These are phyloP conservation scores for Paramyrothecium roridum DNA, from an alignment of 2,329 filamentous ascomycete species.

Conservation along the genomic window DNA sequence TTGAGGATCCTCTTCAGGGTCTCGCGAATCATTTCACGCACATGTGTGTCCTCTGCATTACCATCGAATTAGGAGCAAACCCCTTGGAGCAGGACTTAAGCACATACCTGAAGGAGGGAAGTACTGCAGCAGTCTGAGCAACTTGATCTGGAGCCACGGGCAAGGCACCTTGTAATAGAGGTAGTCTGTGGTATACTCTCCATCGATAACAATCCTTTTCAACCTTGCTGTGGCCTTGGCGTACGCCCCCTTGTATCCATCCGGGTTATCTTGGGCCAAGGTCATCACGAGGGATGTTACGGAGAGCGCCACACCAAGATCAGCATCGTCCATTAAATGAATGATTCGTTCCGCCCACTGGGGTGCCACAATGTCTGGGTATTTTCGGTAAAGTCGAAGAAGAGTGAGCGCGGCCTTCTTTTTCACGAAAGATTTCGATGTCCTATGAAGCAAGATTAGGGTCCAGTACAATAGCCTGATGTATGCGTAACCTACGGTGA, in stretches of 20 bases:
- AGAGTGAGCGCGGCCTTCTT: slow-evolving; percentile 97
- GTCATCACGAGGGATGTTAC: slow-evolving; percentile 96
- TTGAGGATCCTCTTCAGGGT: slow-evolving; percentile 90
- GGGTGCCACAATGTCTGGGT: slow-evolving; percentile 87
- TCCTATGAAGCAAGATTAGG: slow-evolving; percentile 23
- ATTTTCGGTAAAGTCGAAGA: slow-evolving; percentile 89
- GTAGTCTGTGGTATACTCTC: slow-evolving; percentile 86
- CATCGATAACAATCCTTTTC: slow-evolving; percentile 87
- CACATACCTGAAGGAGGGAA: slow-evolving; percentile 83
- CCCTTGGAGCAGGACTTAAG: not conserved
- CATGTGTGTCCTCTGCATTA: slow-evolving; percentile 77
- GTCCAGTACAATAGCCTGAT: no score
- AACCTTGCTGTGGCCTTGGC: slow-evolving; percentile 87
- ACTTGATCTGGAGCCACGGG: slow-evolving; percentile 96
- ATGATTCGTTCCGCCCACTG: slow-evolving; percentile 98
- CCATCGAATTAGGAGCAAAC: not conserved
- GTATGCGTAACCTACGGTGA: slow-evolving; percentile 67
- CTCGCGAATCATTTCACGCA: slow-evolving; percentile 87
- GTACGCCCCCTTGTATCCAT: slow-evolving; percentile 91
- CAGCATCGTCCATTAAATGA: slow-evolving; percentile 95
- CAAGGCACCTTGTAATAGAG: slow-evolving; percentile 99
- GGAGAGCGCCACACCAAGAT: slow-evolving; percentile 91
- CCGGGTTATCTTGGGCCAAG: slow-evolving; percentile 87
- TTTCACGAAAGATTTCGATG: slow-evolving; percentile 95
- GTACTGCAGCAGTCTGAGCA: slow-evolving; percentile 88